Base-by-base conservation (phyloP, 305 asterid genomes). In the Fraxinus paxiana region DNA sequence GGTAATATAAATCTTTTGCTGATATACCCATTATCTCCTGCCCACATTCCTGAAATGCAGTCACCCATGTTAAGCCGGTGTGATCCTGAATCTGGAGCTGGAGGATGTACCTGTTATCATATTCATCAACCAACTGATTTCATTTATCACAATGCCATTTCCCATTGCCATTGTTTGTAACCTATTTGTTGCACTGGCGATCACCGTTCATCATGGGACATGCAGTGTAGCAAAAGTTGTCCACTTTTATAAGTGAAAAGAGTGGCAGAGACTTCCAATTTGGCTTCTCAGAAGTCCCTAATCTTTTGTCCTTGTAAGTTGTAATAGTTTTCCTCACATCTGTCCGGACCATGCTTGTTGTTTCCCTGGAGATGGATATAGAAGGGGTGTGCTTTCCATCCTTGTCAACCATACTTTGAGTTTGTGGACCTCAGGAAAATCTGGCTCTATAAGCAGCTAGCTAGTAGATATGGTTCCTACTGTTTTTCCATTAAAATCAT, bases 281-380 rank as follows among this genome's bases (percentile, higher is more conserved):
- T 37, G 99, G 95, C 87, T 93, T 93, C 81, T 92, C 98, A 8
- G 93, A 90, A 79, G 98, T 95, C 76, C 99, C 99, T 34, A 95
- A 79, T 41, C 87, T 88, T 80, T 95, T 97, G 54, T 92, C 98
- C 87, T 95, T 93, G 95, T 28, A 1, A 28, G 31, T 28, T 28
- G 26, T 86, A 81, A 95, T 88, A 67, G 90, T 86, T 82, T 95
- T 95, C 70, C 97, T 82, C 34, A 78, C 87, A 75, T 88, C 91
- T 61, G 86, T 78, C 28, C 84, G 90, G 54, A 67, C 88, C 80
- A 86, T 65, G 79, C 78, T 81, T 10, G 83, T 46, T 79, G 83
- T 46, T 79, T 95, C 98, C 88, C 93, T 88, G 81, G 99, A 92
- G 76, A 95, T 77, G 67, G 98, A 88, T 84, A 92, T 67, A 37